Evolutionary conservation across 2,329 filamentous ascomycete species (phyloP).

Genomic region (Hymenoscyphus fraxineus): DNA sequence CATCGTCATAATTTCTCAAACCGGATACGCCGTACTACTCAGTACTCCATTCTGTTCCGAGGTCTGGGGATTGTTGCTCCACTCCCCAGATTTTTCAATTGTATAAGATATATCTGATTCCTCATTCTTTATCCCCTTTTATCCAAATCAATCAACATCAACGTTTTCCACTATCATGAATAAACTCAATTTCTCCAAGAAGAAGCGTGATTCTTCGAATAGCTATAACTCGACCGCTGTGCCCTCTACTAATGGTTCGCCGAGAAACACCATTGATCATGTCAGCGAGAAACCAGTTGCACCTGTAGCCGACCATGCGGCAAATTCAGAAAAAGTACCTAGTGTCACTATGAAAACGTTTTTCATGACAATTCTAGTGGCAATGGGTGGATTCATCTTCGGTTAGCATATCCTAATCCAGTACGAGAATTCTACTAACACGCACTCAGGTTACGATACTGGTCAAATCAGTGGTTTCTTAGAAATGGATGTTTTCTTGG

Average conservation of each 20-base stretch:
- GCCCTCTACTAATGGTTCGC: not conserved
- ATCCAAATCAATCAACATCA: not conserved
- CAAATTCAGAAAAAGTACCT: conserved; percentile 9
- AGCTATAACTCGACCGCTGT: conserved; percentile 13
- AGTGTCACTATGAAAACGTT: conserved; percentile 22
- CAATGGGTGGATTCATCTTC: conserved; percentile 35
- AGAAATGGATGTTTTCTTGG: conserved; percentile 53
- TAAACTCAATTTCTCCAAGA: conserved; percentile 13
- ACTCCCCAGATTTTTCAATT: not conserved
- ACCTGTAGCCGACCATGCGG: not conserved
- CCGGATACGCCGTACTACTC: not conserved
- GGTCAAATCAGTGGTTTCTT: conserved; percentile 53
- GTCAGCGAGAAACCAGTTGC: conserved; percentile 3
- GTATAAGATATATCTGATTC: not conserved
- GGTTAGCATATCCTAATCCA: conserved; percentile 15
- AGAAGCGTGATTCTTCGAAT: conserved; percentile 12
- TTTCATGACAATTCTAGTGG: conserved; percentile 25
- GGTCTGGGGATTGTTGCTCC: not conserved
- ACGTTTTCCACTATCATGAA: conserved; percentile 8
- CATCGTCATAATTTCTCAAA: not conserved
- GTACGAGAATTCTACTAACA: not conserved
- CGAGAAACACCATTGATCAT: conserved; percentile 1
- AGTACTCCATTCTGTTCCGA: not conserved
- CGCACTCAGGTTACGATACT: conserved; percentile 27
- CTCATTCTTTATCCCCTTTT: not conserved